These are phyloP conservation scores for Calocybe gangraenosa DNA, from an alignment of 768 basidiomycete species.

Conservation along the genomic window DNA sequence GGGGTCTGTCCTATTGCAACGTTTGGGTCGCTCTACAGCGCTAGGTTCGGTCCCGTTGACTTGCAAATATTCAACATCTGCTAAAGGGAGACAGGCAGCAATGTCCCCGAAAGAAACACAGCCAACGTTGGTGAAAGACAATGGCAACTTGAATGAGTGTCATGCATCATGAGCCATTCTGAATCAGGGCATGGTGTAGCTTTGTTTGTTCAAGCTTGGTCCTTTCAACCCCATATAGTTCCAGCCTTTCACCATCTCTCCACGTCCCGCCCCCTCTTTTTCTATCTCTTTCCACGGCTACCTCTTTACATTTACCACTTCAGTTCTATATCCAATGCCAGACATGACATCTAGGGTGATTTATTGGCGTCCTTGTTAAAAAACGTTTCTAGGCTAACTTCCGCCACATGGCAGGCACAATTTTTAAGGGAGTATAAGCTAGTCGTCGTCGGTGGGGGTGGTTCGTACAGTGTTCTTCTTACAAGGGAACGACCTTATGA, in stretches of 20 bases:
- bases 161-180: neutral
- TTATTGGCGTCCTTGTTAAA: neutral
- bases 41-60: no score
- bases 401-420: slow-evolving; percentile 52
- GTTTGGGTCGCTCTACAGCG: no score
- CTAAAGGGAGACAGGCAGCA: neutral
- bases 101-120: neutral
- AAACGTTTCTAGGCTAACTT: slow-evolving; percentile 7
- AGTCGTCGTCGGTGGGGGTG: slow-evolving; percentile 98
- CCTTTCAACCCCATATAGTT: slow-evolving; percentile 11
- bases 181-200: slow-evolving; percentile 26
- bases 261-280: slow-evolving; percentile 12
- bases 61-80: no score
- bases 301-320: slow-evolving; percentile 1
- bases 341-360: slow-evolving; percentile 37
- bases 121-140: neutral
- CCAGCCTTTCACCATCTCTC: slow-evolving; percentile 7
- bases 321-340: neutral
- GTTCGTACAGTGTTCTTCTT: slow-evolving; percentile 36
- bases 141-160: neutral
- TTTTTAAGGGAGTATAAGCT: slow-evolving; percentile 98
- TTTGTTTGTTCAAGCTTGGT: slow-evolving; percentile 19
- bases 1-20: no score
- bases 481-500: no score
- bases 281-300: slow-evolving; percentile 6